phyloP scores from a whole-genome alignment of 345 rosid genomes.

The Toxicodendron radicans region DNA sequence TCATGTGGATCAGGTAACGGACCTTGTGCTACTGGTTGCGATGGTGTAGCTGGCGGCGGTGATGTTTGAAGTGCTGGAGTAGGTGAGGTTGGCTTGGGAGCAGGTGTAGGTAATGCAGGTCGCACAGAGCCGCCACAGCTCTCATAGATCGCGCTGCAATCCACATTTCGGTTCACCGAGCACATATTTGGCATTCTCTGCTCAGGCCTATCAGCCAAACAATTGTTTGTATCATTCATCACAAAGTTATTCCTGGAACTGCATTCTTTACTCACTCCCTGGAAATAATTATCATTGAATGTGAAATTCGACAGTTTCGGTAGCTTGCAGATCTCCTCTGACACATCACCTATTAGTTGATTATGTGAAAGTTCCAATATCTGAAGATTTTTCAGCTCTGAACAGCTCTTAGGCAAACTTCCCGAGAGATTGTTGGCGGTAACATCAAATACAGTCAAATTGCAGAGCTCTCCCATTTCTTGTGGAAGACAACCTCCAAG shows the following conservation, averaged over 20 bases:
- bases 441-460: slow-evolving; percentile 56
- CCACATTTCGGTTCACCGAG: slow-evolving; percentile 51
- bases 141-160: slow-evolving; percentile 52
- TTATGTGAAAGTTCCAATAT: slow-evolving; percentile 48
- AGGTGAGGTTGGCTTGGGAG: not conserved
- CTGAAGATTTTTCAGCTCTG: slow-evolving; percentile 35
- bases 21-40: too few relatives aligned
- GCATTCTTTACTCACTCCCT: slow-evolving; percentile 48
- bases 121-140: slow-evolving; percentile 36
- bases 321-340: slow-evolving; percentile 54
- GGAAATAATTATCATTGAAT: slow-evolving; percentile 58
- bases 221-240: slow-evolving; percentile 52
- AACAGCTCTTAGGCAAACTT: slow-evolving; percentile 39
- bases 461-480: slow-evolving; percentile 55
- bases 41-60: too few relatives aligned
- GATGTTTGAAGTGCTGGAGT: too few relatives aligned
- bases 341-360: slow-evolving; percentile 57
- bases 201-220: slow-evolving; percentile 46
- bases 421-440: slow-evolving; percentile 57
- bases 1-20: too few relatives aligned
- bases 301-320: slow-evolving; percentile 57
- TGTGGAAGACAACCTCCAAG: slow-evolving; percentile 74
- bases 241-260: slow-evolving; percentile 23
- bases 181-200: slow-evolving; percentile 48
- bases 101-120: slow-evolving; percentile 19